phyloP scores from a whole-genome alignment of 192 early-diverging fungal species.

The Backusella parvicylindrica region DNA sequence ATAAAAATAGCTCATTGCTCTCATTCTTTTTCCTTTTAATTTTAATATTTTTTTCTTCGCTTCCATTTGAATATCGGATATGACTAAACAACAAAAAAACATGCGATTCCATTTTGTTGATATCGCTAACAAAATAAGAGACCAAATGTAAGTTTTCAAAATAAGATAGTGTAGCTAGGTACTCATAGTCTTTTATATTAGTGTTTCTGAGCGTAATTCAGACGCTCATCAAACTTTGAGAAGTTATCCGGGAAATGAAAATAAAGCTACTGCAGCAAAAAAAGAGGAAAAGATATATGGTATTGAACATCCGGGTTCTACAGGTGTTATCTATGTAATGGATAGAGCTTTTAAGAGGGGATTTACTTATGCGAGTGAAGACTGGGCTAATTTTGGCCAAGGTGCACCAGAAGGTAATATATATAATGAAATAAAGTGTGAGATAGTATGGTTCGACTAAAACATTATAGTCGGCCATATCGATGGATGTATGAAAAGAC shows the following conservation, averaged over 20 bases:
- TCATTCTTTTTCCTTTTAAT: neutral
- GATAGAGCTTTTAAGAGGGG: slow-evolving; percentile 43
- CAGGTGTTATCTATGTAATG: slow-evolving; percentile 52
- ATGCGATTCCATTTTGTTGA: neutral
- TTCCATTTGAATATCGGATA: neutral
- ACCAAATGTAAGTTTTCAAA: neutral
- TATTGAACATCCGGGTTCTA: slow-evolving; percentile 40
- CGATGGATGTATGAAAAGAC: slow-evolving; percentile 30
- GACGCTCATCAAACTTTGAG: slow-evolving; percentile 40
- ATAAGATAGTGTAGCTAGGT: neutral
- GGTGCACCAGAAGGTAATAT: slow-evolving; percentile 47
- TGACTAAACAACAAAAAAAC: neutral
- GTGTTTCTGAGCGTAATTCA: slow-evolving; percentile 17
- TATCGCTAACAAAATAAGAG: neutral
- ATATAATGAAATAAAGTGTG: neutral
- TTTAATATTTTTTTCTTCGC: neutral
- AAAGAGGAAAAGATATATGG: slow-evolving; percentile 16
- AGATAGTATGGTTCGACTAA: neutral
- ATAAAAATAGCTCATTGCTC: neutral
- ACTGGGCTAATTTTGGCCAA: slow-evolving; percentile 37
- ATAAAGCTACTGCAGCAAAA: slow-evolving; percentile 17
- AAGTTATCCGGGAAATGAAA: slow-evolving; percentile 34
- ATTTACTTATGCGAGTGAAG: slow-evolving; percentile 35
- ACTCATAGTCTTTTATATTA: neutral
- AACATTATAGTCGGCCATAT: slow-evolving; percentile 23